These are phyloP conservation scores for Gleditsia sinensis DNA, from an alignment of 306 rosid species.

Conservation along the genomic window DNA sequence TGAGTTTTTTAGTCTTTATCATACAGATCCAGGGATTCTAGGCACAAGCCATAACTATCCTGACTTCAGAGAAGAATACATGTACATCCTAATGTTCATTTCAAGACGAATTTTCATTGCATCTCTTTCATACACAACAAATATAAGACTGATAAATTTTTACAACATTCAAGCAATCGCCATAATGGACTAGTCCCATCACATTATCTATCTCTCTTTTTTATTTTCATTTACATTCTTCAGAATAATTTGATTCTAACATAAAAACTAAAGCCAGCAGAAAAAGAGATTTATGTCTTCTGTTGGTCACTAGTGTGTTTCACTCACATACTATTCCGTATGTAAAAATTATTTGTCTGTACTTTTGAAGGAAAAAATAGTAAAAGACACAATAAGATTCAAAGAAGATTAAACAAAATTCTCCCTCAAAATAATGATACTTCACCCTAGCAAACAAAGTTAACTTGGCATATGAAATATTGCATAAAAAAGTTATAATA, in stretches of 20 bases:
- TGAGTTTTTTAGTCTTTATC: too few relatives aligned
- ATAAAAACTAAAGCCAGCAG: slow-evolving; percentile 16
- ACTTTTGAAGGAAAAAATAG: slow-evolving; percentile 7
- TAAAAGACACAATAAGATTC: not conserved
- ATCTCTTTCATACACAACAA: not conserved
- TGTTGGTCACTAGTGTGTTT: slow-evolving; percentile 9
- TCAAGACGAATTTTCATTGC: too few relatives aligned
- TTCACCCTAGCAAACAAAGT: slow-evolving; percentile 11
- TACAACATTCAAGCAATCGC: slow-evolving; percentile 5
- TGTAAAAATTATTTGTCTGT: not conserved
- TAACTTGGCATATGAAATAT: not conserved
- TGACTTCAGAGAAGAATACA: not conserved
- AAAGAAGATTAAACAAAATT: not conserved
- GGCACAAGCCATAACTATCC: slow-evolving; percentile 4
- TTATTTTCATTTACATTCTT: not conserved
- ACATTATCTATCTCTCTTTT: not conserved
- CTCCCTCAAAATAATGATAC: slow-evolving; percentile 3
- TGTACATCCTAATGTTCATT: not conserved
- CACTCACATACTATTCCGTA: not conserved
- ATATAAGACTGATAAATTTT: not conserved
- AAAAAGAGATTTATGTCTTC: slow-evolving; percentile 1
- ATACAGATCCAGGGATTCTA: not conserved
- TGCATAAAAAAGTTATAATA: not conserved
- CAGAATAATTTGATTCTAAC: slow-evolving; percentile 10
- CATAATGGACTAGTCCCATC: not conserved